Conservation (phyloP, 2,329 filamentous ascomycete genomes). For the Alternaria panax region DNA sequence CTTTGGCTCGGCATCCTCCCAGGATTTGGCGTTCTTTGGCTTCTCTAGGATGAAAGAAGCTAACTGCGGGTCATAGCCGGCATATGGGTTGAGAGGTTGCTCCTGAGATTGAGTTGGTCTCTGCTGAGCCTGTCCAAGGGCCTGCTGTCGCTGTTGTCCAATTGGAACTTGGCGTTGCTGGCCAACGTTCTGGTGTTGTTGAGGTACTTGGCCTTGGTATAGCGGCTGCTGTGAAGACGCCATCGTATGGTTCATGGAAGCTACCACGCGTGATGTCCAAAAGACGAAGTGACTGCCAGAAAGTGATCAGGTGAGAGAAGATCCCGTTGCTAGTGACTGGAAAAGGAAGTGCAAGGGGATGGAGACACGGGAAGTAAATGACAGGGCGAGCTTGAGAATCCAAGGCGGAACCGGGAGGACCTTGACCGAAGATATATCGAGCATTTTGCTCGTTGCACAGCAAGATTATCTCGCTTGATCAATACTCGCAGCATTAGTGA, state of each 20-base stretch:
- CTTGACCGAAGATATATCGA: constrained; percentile 21
- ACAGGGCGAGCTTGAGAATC: constrained; percentile 12
- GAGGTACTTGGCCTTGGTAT: constrained; percentile 15
- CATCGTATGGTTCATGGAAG: constrained; percentile 22
- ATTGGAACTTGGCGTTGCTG: constrained; percentile 11
- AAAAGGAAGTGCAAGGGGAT: not conserved
- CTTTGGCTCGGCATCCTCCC: constrained; percentile 37
- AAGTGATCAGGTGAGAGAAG: not conserved
- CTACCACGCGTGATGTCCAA: too few species aligned
- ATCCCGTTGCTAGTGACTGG: not conserved
- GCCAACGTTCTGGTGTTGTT: constrained; percentile 25
- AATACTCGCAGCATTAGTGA: constrained; percentile 15
- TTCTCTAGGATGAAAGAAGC: constrained; percentile 38
- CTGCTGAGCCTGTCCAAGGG: constrained; percentile 14
- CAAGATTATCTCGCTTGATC: constrained; percentile 3
- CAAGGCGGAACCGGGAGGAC: constrained; percentile 24
- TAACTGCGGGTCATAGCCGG: constrained; percentile 31
- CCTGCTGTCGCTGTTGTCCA: constrained; percentile 18
- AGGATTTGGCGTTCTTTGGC: constrained; percentile 26
- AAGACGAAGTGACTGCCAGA: not conserved
- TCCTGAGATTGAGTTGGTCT: constrained; percentile 20
- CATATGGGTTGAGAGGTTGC: constrained; percentile 9
- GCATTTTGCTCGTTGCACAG: constrained; percentile 10
- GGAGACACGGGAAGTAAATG: constrained; percentile 7
- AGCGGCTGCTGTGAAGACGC: constrained; percentile 18